These are phyloP conservation scores for Plasmopara muralis DNA, from an alignment of 352 stramenopile genomes.

Conservation along the genomic window DNA sequence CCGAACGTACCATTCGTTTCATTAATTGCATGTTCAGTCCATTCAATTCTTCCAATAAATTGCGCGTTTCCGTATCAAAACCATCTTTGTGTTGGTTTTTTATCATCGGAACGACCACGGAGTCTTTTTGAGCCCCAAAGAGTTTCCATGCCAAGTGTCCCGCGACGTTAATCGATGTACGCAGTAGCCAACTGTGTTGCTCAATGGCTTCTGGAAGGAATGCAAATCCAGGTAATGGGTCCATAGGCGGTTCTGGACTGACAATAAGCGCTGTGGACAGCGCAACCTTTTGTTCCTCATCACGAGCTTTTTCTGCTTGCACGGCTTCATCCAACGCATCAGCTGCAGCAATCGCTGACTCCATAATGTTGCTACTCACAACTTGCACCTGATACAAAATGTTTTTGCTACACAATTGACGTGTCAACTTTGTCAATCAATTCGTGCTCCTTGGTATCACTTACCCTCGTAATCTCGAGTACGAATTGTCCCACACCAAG, in stretches of 20 bases:
- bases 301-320: constrained; percentile 36
- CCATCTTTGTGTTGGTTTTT: constrained; percentile 19
- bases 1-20: constrained; percentile 51
- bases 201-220: constrained; percentile 43
- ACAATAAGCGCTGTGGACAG: constrained; percentile 36
- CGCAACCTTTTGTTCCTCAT: constrained; percentile 31
- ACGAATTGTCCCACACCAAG: constrained; percentile 77
- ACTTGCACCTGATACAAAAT: constrained; percentile 72
- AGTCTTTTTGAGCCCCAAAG: constrained; percentile 51
- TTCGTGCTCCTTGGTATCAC: constrained; percentile 1
- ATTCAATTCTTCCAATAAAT: constrained; percentile 76
- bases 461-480: constrained; percentile 66
- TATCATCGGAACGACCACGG: constrained; percentile 15
- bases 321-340: constrained; percentile 69
- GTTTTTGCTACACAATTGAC: constrained; percentile 44
- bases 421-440: constrained; percentile 1
- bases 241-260: constrained; percentile 10
- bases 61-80: constrained; percentile 42
- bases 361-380: constrained; percentile 60
- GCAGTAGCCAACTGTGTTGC: constrained; percentile 60
- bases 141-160: constrained; percentile 55
- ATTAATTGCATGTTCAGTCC: constrained; percentile 81
- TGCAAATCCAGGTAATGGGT: constrained; percentile 22
- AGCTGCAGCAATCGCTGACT: constrained; percentile 56
- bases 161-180: constrained; percentile 52